Evolutionary conservation across 2,329 filamentous ascomycete species (phyloP).

Genomic region (Penicillium sp.): DNA sequence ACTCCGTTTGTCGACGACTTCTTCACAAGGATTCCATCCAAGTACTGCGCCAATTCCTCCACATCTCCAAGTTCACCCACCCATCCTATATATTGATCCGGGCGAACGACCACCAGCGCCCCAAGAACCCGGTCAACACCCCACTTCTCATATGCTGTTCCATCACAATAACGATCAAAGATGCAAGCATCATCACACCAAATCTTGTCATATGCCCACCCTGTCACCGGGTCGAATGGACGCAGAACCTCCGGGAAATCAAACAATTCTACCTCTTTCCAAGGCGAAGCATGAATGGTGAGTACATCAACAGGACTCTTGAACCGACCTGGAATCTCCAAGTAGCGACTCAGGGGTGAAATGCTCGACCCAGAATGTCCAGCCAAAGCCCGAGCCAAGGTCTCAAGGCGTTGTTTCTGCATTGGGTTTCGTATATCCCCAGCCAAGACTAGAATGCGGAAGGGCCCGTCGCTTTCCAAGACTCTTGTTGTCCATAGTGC

Average conservation of each 20-base stretch:
- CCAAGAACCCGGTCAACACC: constrained; percentile 22
- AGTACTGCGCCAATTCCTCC: constrained; percentile 18
- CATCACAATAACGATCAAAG: constrained; percentile 23
- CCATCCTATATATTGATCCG: constrained; percentile 30
- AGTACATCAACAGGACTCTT: constrained; percentile 58
- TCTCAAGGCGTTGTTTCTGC: constrained; percentile 47
- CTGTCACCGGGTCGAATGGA: constrained; percentile 45
- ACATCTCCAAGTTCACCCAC: constrained; percentile 25
- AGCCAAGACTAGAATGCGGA: constrained; percentile 52
- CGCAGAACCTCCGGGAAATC: constrained; percentile 50
- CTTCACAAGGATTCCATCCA: constrained; percentile 20
- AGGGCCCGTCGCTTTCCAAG: constrained; percentile 34
- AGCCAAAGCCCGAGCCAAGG: constrained; percentile 46
- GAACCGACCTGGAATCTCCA: constrained; percentile 35
- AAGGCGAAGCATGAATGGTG: constrained; percentile 56
- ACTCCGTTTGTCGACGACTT: neutral
- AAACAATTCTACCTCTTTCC: constrained; percentile 50
- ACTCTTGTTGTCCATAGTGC: constrained; percentile 19
- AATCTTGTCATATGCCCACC: constrained; percentile 58
- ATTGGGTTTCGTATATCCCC: constrained; percentile 51
- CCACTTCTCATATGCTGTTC: constrained; percentile 27
- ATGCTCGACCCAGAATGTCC: neutral
- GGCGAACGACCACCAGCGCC: constrained; percentile 21
- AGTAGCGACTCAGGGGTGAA: constrained; percentile 45
- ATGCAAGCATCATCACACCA: constrained; percentile 49